These are phyloP conservation scores for Sordariomycetes sp. DNA, from an alignment of 2,329 filamentous ascomycete genomes.

Conservation along the genomic window DNA sequence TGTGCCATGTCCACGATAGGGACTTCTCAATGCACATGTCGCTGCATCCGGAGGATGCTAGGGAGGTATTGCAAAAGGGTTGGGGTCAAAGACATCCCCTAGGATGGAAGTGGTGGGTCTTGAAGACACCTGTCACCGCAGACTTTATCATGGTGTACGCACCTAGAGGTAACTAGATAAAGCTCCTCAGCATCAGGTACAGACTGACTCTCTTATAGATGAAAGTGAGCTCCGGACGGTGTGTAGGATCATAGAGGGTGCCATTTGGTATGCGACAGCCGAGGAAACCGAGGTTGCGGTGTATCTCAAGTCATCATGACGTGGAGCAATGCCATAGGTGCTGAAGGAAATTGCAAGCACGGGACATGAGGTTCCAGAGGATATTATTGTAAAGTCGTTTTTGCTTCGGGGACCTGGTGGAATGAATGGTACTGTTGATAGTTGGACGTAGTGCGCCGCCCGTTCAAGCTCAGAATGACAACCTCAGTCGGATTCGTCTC, in stretches of 20 bases:
- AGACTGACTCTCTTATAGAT: constrained; percentile 23
- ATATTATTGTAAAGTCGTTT: background rate
- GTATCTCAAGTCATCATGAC: background rate
- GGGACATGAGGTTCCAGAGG: background rate
- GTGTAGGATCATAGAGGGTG: background rate
- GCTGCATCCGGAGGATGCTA: constrained; percentile 70
- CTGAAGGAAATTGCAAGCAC: background rate
- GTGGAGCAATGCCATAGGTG: too few species aligned
- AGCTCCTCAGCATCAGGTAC: constrained; percentile 1
- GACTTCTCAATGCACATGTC: constrained; percentile 74
- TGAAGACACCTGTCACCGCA: constrained; percentile 56
- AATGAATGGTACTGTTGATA: background rate
- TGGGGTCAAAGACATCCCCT: constrained; percentile 70
- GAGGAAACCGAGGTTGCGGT: background rate
- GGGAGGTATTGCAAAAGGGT: constrained; percentile 60
- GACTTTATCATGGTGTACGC: constrained; percentile 81
- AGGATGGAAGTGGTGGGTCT: constrained; percentile 55
- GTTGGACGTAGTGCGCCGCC: background rate
- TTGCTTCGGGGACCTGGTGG: background rate
- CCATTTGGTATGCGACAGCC: background rate
- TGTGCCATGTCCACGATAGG: constrained; percentile 69
- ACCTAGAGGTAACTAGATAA: constrained; percentile 42
- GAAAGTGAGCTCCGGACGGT: constrained; percentile 59
- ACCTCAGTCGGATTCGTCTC: constrained; percentile 24
- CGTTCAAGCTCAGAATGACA: background rate